Conservation (phyloP, 2,329 filamentous ascomycete genomes). For the Aureobasidium subglaciale region DNA sequence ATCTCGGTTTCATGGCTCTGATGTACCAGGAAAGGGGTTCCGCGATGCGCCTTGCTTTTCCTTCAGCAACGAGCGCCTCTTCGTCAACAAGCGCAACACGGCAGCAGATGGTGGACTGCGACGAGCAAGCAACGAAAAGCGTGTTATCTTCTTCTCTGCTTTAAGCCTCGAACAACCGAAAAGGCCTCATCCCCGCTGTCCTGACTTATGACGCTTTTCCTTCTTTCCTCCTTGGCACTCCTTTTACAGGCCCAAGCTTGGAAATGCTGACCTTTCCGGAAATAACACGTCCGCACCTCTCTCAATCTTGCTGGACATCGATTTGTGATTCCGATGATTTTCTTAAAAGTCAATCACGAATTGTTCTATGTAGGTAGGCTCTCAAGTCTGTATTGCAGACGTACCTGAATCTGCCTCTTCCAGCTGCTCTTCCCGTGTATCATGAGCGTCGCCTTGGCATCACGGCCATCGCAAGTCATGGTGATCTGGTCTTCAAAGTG, state of each 20-base stretch:
- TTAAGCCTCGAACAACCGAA: slow-evolving; percentile 10
- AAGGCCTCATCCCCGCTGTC: slow-evolving; percentile 8
- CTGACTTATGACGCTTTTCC: slow-evolving; percentile 13
- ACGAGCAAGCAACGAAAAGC: neutral
- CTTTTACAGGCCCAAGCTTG: neutral
- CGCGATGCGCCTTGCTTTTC: neutral
- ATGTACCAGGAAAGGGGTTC: neutral
- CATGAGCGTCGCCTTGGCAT: neutral
- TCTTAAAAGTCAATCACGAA: neutral
- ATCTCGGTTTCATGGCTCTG: slow-evolving; percentile 22
- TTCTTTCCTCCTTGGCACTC: slow-evolving; percentile 4
- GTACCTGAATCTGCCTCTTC: neutral
- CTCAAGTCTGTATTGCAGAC: neutral
- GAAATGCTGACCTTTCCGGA: slow-evolving; percentile 9
- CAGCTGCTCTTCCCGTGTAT: neutral
- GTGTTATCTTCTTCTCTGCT: neutral
- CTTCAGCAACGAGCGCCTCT: neutral
- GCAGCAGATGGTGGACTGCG: neutral
- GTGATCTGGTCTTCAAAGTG: neutral
- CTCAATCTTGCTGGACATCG: neutral
- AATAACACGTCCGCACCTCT: neutral
- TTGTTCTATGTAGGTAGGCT: neutral
- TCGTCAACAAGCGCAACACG: neutral
- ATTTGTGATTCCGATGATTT: neutral
- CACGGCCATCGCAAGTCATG: neutral